phyloP scores from a whole-genome alignment of 768 basidiomycete species.

The Trametes meyenii region DNA sequence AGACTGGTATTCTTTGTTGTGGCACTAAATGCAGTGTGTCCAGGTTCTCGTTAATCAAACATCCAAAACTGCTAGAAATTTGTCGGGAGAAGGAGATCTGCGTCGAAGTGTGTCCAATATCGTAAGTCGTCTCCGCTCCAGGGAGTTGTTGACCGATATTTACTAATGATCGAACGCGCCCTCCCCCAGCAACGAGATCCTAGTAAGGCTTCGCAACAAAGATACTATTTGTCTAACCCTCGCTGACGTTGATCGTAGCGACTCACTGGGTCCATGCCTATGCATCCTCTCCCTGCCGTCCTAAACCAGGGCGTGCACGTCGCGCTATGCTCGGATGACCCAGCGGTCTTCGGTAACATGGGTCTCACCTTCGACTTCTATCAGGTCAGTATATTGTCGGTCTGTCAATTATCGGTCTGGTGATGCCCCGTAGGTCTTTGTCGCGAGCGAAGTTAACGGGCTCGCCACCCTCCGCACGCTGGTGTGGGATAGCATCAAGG shows the following conservation, averaged over 20 bases:
- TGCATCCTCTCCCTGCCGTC: conserved; percentile 70
- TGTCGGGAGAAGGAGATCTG: conserved; percentile 65
- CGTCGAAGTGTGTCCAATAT: conserved; percentile 81
- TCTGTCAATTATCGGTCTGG: background rate
- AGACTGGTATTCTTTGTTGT: background rate
- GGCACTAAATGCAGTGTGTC: background rate
- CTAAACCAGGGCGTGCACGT: conserved; percentile 75
- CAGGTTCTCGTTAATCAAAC: conserved; percentile 73
- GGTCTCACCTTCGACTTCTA: conserved; percentile 78
- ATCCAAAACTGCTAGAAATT: conserved; percentile 67
- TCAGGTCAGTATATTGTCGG: conserved; percentile 53
- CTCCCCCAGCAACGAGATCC: conserved; percentile 64
- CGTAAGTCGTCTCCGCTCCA: conserved; percentile 47
- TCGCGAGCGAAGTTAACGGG: conserved; percentile 38
- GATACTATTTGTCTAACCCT: background rate
- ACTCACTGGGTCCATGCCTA: conserved; percentile 75
- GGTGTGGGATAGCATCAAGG: conserved; percentile 67
- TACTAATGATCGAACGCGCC: background rate
- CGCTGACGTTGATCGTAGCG: conserved; percentile 44
- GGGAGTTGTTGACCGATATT: background rate
- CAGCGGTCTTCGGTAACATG: conserved; percentile 75
- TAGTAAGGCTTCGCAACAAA: conserved; percentile 42
- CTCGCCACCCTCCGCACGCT: conserved; percentile 61
- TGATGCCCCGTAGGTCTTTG: conserved; percentile 11
- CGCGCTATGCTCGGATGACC: conserved; percentile 73